Evolutionary conservation across 345 rosid genomes (phyloP).

Genomic region (Fremontodendron californicum): DNA sequence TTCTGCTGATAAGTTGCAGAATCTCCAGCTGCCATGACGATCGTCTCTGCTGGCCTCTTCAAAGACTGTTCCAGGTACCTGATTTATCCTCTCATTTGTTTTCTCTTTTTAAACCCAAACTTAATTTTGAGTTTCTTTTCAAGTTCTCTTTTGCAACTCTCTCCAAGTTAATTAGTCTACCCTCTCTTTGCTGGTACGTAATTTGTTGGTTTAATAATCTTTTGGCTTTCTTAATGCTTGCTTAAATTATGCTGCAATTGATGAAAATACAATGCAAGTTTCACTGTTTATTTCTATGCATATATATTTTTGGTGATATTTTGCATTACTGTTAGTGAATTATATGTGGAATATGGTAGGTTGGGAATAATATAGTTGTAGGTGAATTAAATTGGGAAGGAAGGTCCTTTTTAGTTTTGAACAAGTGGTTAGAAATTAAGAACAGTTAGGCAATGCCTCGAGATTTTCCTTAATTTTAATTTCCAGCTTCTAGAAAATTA

Average conservation of each 20-base stretch:
- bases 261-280: not conserved
- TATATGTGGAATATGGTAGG: not conserved
- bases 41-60: constrained; percentile 3
- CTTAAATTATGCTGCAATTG: not conserved
- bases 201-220: not conserved
- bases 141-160: not conserved
- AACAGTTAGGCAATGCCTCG: not conserved
- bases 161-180: not conserved
- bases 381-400: not conserved
- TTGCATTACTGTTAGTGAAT: too few relatives aligned
- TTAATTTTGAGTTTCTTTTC: not conserved
- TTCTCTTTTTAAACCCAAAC: not conserved
- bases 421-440: not conserved
- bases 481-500: not conserved
- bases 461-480: not conserved
- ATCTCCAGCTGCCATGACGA: not conserved
- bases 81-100: too few relatives aligned
- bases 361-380: not conserved
- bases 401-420: not conserved
- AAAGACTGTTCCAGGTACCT: constrained; percentile 1
- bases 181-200: not conserved
- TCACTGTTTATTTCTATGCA: not conserved
- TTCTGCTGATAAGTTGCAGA: constrained; percentile 6
- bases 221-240: not conserved
- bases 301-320: not conserved